phyloP scores from a whole-genome alignment of 1,139 yeast species.

The Geotrichum restrictum region DNA sequence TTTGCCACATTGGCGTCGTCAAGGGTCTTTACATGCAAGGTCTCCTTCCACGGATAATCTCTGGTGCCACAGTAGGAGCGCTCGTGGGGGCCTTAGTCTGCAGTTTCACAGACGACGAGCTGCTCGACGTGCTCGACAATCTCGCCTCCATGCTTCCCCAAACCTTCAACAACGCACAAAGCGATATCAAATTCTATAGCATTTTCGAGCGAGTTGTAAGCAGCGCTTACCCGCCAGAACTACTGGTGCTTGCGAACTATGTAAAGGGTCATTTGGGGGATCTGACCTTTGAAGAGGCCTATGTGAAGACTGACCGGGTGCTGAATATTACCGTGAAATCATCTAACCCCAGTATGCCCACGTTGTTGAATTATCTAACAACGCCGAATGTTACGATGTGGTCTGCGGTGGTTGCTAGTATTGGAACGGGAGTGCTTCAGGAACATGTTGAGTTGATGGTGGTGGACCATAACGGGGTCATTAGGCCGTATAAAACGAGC shows the following conservation, averaged over 20 bases:
- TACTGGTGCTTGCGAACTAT: constrained; percentile 70
- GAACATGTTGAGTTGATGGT: constrained; percentile 56
- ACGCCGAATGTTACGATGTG: constrained; percentile 86
- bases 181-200: constrained; percentile 30
- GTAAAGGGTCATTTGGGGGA: constrained; percentile 77
- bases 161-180: constrained; percentile 39
- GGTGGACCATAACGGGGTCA: constrained; percentile 50
- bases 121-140: constrained; percentile 38
- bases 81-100: constrained; percentile 85
- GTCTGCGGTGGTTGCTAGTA: constrained; percentile 71
- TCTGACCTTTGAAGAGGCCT: constrained; percentile 90
- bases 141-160: constrained; percentile 45
- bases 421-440: constrained; percentile 64
- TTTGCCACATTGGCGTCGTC: constrained; percentile 90
- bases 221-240: constrained; percentile 83
- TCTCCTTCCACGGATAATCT: constrained; percentile 74
- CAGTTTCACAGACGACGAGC: constrained; percentile 56
- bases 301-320: constrained; percentile 68
- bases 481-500: constrained; percentile 24
- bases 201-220: constrained; percentile 40
- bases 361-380: constrained; percentile 76
- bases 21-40: constrained; percentile 72
- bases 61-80: constrained; percentile 95
- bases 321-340: constrained; percentile 83
- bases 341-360: constrained; percentile 49